Conservation (phyloP, 495 filamentous ascomycete species). For the Annulohypoxylon bovei region DNA sequence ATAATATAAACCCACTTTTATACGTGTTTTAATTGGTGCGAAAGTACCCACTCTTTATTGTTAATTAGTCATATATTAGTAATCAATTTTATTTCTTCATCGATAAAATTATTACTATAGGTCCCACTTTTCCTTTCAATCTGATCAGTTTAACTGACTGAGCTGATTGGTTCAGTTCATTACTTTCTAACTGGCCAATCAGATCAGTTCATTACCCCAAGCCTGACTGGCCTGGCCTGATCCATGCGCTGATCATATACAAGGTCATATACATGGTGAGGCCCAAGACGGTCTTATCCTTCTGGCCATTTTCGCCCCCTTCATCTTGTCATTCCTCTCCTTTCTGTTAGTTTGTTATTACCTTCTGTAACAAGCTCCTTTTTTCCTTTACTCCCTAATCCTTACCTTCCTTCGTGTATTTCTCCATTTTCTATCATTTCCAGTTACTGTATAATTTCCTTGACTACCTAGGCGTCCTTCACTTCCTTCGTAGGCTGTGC, state of each 20-base stretch:
- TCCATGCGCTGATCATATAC: neutral
- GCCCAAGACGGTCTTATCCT: slow-evolving; percentile 31
- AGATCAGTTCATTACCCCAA: too few species aligned
- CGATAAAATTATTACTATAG: too few species aligned
- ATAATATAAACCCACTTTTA: too few species aligned
- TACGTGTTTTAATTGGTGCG: too few species aligned
- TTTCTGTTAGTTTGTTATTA: slow-evolving; percentile 11
- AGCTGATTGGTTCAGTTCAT: too few species aligned
- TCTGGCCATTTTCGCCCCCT: slow-evolving; percentile 22
- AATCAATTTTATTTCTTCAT: too few species aligned
- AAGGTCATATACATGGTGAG: slow-evolving; percentile 20
- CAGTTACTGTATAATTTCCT: slow-evolving; percentile 16
- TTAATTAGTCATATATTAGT: too few species aligned
- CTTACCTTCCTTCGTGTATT: slow-evolving; percentile 31
- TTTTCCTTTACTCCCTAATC: slow-evolving; percentile 25
- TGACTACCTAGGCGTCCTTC: slow-evolving; percentile 26
- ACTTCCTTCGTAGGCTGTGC: slow-evolving; percentile 44
- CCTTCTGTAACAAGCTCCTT: slow-evolving; percentile 36
- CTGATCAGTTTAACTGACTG: too few species aligned
- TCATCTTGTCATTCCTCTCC: neutral
- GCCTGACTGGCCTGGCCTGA: too few species aligned
- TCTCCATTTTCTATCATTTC: slow-evolving; percentile 5
- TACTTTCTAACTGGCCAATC: too few species aligned
- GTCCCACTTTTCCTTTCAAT: too few species aligned
- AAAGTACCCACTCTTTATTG: too few species aligned